Base-by-base conservation (phyloP, 306 rosid species). In the Prunus mume region DNA sequence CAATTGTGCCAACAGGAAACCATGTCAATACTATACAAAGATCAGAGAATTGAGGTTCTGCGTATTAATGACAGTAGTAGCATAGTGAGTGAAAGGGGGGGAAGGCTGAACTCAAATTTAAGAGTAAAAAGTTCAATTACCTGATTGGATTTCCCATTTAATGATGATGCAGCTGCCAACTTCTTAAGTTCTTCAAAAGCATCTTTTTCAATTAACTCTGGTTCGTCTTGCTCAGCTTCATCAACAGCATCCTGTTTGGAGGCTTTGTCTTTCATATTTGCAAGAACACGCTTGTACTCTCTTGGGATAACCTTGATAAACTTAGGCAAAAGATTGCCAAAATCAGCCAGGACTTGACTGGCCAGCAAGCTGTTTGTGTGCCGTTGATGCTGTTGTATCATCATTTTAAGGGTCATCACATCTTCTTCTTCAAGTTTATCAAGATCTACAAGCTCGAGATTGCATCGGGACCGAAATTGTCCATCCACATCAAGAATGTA, bases 351-450 rank as follows among this genome's bases (percentile, higher is more conserved):
- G 75, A 96, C 90, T 83, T 89, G 96, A 85, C 90, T 86, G 66
- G 98, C 93, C 56, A 91, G 83, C 73, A 30, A n/a, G 82, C 99
- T 96, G 56, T 86, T 85, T 78, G 99, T 96, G 85, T 96, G 89
- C 22, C 99, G 98, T 71, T 92, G 98, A 75, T 96, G 99, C 82
- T 96, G 99, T 69, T 96, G 99, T 79, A 92, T 83, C 96, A 96
- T 76, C 98, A 91, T 96, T 80, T 79, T 89, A 18, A 96, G 89
- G 54, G 91, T 87, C 80, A 75, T 50, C 11, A 90, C 83, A 78
- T 96, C 96, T 69, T 92, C 97, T 69, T 85, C 97, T 71, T 86
- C 97, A 68, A 96, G 93, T 82, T 78, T 88, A 30, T 96, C 99
- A 50, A 96, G 89, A 84, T 96, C 99, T 45, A 92, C 97, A 75